Evolutionary conservation across 306 rosid species (phyloP), one percentile per base, ranked within the genome.

Genomic region (Crataegus laevigata): DNA sequence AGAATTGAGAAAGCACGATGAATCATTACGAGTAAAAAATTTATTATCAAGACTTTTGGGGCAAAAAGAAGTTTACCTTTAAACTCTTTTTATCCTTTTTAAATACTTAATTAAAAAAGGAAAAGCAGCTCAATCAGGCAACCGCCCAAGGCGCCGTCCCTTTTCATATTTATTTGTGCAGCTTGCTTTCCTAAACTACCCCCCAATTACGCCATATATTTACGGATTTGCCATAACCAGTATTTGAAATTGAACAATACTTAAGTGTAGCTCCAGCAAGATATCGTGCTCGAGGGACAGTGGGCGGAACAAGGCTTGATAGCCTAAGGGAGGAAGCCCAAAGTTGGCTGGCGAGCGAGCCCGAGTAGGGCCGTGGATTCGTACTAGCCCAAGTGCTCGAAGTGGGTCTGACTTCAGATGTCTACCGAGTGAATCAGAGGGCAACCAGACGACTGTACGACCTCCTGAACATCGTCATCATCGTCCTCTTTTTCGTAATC

Each of bases 401-500:
- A n/a, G n/a, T n/a, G n/a, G n/a, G n/a, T n/a, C n/a, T n/a, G n/a
- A n/a, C n/a, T n/a, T n/a, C n/a, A n/a, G n/a, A n/a, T n/a, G 24
- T 78, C 80, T 0, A 83, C 79, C 14, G 85, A 14, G 22, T 75
- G 85, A 50, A 80, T 80, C 19, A 80, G 82, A 4, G 87, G 87
- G 58, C 82, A 85, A 36, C 88, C 77, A 67, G 87, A 86, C 65
- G 87, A 40, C 70, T 79, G 89, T 1, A 78, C 83, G 72, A 69
- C 87, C 70, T 82, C 82, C 68, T 82, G 85, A 0, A 66, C 96
- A 0, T 85, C 91, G 0, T 78, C 89, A 0, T 79, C 90, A 0
- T 69, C 87, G 0, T 80, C 91, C 0, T 81, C 93, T 0, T 81
- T 91, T 0, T 89, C 92, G 0, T 80, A 90, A 0, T 81, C 89